A percentile compares a stretch with the other conserved stretches of the same genome.
Conservation (phyloP, 345 rosid genomes). For the Gossypium turneri region DNA sequence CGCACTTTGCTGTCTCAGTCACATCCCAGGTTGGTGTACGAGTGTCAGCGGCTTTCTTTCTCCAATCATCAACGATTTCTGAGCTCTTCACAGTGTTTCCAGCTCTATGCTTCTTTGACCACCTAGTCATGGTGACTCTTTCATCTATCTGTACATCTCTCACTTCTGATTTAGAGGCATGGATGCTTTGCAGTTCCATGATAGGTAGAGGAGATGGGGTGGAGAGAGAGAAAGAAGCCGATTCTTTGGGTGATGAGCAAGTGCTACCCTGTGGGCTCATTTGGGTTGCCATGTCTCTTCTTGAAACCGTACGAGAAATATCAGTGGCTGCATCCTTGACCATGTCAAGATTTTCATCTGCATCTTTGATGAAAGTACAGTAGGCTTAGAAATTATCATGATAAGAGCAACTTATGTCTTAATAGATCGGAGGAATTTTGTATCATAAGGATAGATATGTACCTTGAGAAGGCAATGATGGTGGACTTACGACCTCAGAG, state of each 20-base stretch:
- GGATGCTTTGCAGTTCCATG: constrained; percentile 43
- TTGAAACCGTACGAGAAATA: constrained; percentile 59
- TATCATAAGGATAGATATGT: constrained; percentile 1
- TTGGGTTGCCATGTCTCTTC: constrained; percentile 97
- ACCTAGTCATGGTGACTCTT: constrained; percentile 73
- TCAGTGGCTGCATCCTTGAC: constrained; percentile 55
- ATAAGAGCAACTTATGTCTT: not conserved
- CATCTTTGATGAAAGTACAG: constrained; percentile 17
- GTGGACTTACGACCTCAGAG: constrained; percentile 47
- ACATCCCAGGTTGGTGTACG: constrained; percentile 64
- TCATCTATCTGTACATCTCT: constrained; percentile 92
- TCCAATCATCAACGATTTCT: constrained; percentile 62
- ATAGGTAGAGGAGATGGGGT: constrained; percentile 51
- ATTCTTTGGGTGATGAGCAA: constrained; percentile 51
- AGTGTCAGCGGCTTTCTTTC: constrained; percentile 47
- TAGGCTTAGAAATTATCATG: not conserved
- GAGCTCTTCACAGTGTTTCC: constrained; percentile 49
- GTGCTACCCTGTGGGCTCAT: constrained; percentile 91
- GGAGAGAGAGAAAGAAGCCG: constrained; percentile 45
- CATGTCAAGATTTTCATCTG: constrained; percentile 49
- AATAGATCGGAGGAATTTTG: not conserved
- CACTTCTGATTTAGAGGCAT: constrained; percentile 51
- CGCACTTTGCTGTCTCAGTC: constrained; percentile 43
- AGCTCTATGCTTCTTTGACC: constrained; percentile 73
- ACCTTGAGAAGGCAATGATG: constrained; percentile 49